Base-by-base conservation (phyloP, 306 rosid species). In the Adenanthera pavonina region DNA sequence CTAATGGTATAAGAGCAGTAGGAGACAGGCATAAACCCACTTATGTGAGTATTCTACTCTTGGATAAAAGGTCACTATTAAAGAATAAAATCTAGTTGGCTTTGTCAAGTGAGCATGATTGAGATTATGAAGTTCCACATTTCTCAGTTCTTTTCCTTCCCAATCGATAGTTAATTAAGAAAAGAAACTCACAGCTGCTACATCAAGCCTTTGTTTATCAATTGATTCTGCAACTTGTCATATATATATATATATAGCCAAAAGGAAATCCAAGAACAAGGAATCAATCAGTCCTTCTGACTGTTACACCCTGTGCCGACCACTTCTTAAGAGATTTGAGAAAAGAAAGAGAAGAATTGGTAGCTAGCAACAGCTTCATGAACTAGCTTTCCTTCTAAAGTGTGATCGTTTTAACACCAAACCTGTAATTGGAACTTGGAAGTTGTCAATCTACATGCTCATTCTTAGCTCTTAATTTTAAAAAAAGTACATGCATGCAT, bases 21-120 rank as follows among this genome's bases (percentile, higher is more conserved):
- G 16, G 51, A 74, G 62, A 53, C 66, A 54, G 60, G 86, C 46
- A 65, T 82, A 79, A 79, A 82, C 56, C 80, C 30, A 25, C 1
- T 0, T 8, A 17, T 53, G 7, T 49, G 81, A 77, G 80, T 83
- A 83, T 83, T 83, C 44, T 34, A 9, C 64, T 20, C 64, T 19
- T 7, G 8, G 35, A 19, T 57, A n/a, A 54, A 54, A 54, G 60
- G 60, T 54, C 6, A 54, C 25, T 25, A 25, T 25, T 54, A 17
- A 5, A 54, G 60, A 57, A 57, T 19, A 19, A 19, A 3, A 19
- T 57, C 35, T 2, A 57, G 12, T 57, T 19, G 64, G 64, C 12
- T 57, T 57, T 57, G 35, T 57, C 11, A 61, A 61, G 41, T 61
- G 68, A 33, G 2, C 9, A 12, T 34, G 69, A 35, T 35, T 30